Evolutionary conservation across 208 protist genomes (phyloP).

Genomic region (Crithidia sp.): DNA sequence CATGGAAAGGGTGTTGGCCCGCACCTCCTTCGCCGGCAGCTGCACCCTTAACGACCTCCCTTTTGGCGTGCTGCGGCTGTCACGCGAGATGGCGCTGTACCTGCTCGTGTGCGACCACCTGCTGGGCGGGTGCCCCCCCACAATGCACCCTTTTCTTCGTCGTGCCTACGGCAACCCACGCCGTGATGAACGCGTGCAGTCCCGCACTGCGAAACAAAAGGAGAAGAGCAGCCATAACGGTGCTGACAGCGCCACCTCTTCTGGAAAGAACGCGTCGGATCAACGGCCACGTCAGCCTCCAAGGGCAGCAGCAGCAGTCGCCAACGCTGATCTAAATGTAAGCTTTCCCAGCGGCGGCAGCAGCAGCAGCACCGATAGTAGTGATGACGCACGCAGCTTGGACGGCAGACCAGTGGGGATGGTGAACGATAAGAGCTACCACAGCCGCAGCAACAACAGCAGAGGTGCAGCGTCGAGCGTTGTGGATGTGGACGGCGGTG

Average conservation of each 20-base stretch:
- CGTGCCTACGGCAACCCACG: conserved; percentile 3
- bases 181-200: too few relatives aligned
- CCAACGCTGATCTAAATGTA: conserved; percentile 21
- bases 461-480: background rate
- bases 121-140: conserved; percentile 69
- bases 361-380: background rate
- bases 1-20: conserved; percentile 29
- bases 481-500: background rate
- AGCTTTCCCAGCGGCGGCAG: conserved; percentile 15
- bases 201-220: background rate
- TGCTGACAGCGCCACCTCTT: too few relatives aligned
- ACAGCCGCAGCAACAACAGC: too few relatives aligned
- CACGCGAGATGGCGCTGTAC: conserved; percentile 58
- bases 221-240: background rate
- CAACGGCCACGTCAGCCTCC: too few relatives aligned
- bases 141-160: conserved; percentile 76
- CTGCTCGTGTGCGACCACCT: conserved; percentile 74
- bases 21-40: conserved; percentile 29
- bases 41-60: conserved; percentile 47
- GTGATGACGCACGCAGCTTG: background rate
- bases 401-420: conserved; percentile 9
- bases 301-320: background rate
- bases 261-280: too few relatives aligned
- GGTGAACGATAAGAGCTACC: background rate
- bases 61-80: conserved; percentile 45